A percentile compares a stretch with the other conserved stretches of the same genome.
These are phyloP conservation scores for Tilletia indica DNA, from an alignment of 1,284 basidiomycete genomes.

Conservation along the genomic window DNA sequence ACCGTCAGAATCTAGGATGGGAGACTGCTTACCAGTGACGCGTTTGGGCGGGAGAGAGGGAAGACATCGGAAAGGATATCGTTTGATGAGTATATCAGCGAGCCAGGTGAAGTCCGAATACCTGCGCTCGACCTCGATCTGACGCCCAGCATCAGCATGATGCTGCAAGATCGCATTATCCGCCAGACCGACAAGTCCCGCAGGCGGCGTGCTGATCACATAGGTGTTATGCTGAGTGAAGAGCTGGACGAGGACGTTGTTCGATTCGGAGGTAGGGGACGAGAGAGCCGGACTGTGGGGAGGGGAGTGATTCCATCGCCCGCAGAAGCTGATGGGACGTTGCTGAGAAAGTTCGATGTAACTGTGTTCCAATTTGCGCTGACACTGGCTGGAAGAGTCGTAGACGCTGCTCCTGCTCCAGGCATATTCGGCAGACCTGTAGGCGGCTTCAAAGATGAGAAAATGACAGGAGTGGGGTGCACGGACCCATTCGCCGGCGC, in stretches of 20 bases:
- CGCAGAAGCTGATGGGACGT: background rate
- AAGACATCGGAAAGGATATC: background rate
- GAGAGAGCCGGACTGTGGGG: background rate
- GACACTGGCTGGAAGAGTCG: background rate
- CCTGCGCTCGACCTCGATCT: background rate
- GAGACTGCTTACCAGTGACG: background rate
- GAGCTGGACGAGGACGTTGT: background rate
- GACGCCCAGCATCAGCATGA: background rate
- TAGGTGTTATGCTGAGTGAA: constrained; percentile 5
- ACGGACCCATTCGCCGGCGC: background rate
- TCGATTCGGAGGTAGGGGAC: background rate
- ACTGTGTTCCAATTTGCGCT: background rate
- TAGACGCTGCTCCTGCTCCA: background rate
- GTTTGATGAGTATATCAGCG: background rate
- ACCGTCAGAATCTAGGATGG: background rate
- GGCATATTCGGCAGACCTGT: background rate
- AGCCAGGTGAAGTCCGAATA: constrained; percentile 1
- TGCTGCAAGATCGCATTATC: background rate
- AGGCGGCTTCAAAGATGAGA: background rate
- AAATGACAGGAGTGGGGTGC: background rate
- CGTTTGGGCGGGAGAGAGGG: constrained; percentile 5
- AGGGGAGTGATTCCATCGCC: background rate
- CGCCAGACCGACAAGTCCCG: background rate
- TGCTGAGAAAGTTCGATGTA: background rate
- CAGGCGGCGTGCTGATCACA: background rate